Percentiles rank a stretch among this genome's conserved stretches.
These are phyloP conservation scores for Nicotiana noctiflora DNA, from an alignment of 257 asterid genomes.

Conservation along the genomic window DNA sequence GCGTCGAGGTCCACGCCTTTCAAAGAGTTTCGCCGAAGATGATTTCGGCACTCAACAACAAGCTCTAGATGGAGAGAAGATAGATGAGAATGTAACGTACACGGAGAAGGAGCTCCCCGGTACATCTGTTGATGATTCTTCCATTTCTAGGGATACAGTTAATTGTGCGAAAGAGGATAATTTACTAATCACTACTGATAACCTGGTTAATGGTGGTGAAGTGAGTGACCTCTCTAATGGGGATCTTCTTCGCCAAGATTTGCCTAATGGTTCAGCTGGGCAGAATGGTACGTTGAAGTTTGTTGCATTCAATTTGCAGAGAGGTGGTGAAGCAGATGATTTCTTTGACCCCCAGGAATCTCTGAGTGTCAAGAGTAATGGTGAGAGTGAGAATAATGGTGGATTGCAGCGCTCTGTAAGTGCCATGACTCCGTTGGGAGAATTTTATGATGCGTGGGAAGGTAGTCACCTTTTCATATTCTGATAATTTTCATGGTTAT, in stretches of 20 bases:
- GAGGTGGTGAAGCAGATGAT: slow-evolving; percentile 44
- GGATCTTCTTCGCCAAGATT: slow-evolving; percentile 17
- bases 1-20: slow-evolving; percentile 85
- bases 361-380: slow-evolving; percentile 47
- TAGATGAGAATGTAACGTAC: slow-evolving; percentile 26
- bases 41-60: slow-evolving; percentile 41
- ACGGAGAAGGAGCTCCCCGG: slow-evolving; percentile 19
- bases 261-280: slow-evolving; percentile 22
- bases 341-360: slow-evolving; percentile 56
- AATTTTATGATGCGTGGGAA: slow-evolving; percentile 99
- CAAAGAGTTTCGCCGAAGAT: slow-evolving; percentile 69
- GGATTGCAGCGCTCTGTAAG: slow-evolving; percentile 37
- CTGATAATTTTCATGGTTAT: not conserved
- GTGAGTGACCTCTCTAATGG: slow-evolving; percentile 19
- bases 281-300: slow-evolving; percentile 29
- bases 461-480: slow-evolving; percentile 37
- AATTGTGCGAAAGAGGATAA: slow-evolving; percentile 21
- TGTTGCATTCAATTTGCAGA: slow-evolving; percentile 33
- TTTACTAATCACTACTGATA: slow-evolving; percentile 10
- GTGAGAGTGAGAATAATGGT: slow-evolving; percentile 50
- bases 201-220: slow-evolving; percentile 25
- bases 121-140: slow-evolving; percentile 28
- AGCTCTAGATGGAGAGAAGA: slow-evolving; percentile 30
- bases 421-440: slow-evolving; percentile 48
- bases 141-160: slow-evolving; percentile 13